Base-by-base conservation (phyloP, 2,329 filamentous ascomycete species). In the Penicillium sp. region DNA sequence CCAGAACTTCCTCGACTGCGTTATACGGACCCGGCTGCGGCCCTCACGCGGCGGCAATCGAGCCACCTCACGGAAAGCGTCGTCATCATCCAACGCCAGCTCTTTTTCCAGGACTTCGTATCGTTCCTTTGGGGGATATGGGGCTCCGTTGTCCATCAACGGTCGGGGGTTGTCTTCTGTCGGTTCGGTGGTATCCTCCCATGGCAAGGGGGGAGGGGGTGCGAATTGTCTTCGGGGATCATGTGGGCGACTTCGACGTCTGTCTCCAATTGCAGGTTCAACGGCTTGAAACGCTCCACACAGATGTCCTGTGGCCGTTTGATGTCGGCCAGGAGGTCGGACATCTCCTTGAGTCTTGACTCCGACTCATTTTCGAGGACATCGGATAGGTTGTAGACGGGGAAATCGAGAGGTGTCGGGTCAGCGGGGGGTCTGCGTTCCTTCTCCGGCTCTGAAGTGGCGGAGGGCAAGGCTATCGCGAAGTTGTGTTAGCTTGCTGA, bases 1-100 rank as follows among this genome's bases (percentile, higher is more conserved):
- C 80, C 82, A 88, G 70, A 88, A 87, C 55, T 83, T 85, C 52
- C 85, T 77, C 58, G 83, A 79, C 62, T 86, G 81, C 0, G 81
- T 79, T 44, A 87, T 65, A 17, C 81, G 78, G 6, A 83, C 75
- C 19, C 79, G 78, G 53, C 76, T 71, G 15, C 76, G 76, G 5
- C 78, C 78, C 29, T 78, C 74, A 25, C 72, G 73, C 13, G 78
- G 77, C 3, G 71, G 67, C 49, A 81, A 75, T 12, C 83, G 78
- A 36, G 78, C 77, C 52, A 86, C 76, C 49, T 80, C 80, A n/a
- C 81, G 77, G 65, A 84, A 87, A 1, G 79, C 83, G 65, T 82
- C 81, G 57, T 83, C 79, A 60, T 86, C 86, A 35, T 81, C 79
- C 55, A 81, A 72, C 6, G 76, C 67, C 17, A 87, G 70, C 65